Percentiles rank a stretch among this genome's conserved stretches.
phyloP scores from a whole-genome alignment of 805 yeast species.

The Ogataea trehaloabstinens region DNA sequence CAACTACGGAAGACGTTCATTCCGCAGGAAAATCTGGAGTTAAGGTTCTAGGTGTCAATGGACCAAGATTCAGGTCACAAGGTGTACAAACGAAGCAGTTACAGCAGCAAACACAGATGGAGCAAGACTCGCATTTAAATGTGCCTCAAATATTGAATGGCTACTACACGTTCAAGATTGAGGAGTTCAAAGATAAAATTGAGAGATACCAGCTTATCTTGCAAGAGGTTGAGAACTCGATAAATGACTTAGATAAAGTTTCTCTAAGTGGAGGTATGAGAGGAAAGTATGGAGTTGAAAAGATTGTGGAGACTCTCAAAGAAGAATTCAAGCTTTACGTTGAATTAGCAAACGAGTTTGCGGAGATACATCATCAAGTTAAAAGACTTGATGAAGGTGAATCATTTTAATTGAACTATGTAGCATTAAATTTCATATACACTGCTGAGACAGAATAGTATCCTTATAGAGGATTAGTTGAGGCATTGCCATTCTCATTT shows the following conservation, averaged over 20 bases:
- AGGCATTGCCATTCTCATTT: conserved; percentile 2
- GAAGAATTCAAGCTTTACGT: conserved; percentile 69
- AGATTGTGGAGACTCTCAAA: conserved; percentile 58
- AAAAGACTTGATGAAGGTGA: conserved; percentile 26
- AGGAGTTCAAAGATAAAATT: conserved; percentile 43
- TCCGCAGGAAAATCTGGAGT: conserved; percentile 21
- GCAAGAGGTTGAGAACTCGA: conserved; percentile 58
- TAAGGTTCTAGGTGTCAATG: conserved; percentile 31
- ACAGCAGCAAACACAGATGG: conserved; percentile 34
- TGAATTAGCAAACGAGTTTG: conserved; percentile 72
- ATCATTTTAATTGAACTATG: not conserved
- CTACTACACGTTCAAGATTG: conserved; percentile 48
- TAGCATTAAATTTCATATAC: not conserved
- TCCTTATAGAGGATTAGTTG: too few species aligned
- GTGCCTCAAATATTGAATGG: conserved; percentile 48
- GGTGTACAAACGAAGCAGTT: conserved; percentile 14
- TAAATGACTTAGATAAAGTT: conserved; percentile 56
- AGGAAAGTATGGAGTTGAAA: conserved; percentile 40
- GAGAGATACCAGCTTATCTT: conserved; percentile 47
- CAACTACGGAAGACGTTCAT: conserved; percentile 21
- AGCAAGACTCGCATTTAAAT: conserved; percentile 39
- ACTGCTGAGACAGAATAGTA: too few species aligned
- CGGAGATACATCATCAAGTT: conserved; percentile 62
- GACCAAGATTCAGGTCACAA: conserved; percentile 23
- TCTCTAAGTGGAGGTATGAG: conserved; percentile 28